Conservation (phyloP, 2,329 filamentous ascomycete species). For the Aspergillus costaricaensis region DNA sequence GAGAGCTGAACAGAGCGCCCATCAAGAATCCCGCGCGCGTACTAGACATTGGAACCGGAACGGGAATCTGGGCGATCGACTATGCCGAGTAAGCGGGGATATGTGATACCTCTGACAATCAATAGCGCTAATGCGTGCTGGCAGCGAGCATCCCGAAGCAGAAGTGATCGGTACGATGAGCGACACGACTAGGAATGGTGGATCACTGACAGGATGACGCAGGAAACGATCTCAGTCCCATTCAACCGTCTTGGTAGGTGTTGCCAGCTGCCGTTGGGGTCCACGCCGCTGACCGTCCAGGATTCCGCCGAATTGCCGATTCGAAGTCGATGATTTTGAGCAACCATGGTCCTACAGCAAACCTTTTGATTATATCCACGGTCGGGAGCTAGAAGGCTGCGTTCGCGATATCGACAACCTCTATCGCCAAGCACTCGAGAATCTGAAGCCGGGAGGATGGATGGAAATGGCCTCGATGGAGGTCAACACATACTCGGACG, state of each 20-base stretch:
- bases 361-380: slow-evolving; percentile 36
- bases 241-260: slow-evolving; percentile 33
- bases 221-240: slow-evolving; percentile 37
- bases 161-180: slow-evolving; percentile 31
- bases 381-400: slow-evolving; percentile 34
- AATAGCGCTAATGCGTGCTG: not conserved
- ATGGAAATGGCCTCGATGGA: slow-evolving; percentile 66
- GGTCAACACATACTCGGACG: slow-evolving; percentile 83
- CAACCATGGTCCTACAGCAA: slow-evolving; percentile 31
- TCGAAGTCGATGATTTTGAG: slow-evolving; percentile 38
- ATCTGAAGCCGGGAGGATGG: slow-evolving; percentile 31
- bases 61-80: slow-evolving; percentile 42
- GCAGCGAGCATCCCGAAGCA: slow-evolving; percentile 29
- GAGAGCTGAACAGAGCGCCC: slow-evolving; percentile 30
- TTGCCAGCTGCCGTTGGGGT: not conserved
- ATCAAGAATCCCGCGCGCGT: slow-evolving; percentile 31
- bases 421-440: slow-evolving; percentile 28
- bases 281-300: slow-evolving; percentile 16
- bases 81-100: slow-evolving; percentile 35
- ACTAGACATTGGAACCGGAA: slow-evolving; percentile 40
- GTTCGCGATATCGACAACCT: slow-evolving; percentile 31
- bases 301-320: slow-evolving; percentile 38
- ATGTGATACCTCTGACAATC: slow-evolving; percentile 1
- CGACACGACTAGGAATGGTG: not conserved
- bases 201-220: slow-evolving; percentile 2